Evolutionary conservation across 805 yeast genomes (phyloP), one percentile per base, ranked within the genome.

Genomic region (Lipomyces starkeyi): DNA sequence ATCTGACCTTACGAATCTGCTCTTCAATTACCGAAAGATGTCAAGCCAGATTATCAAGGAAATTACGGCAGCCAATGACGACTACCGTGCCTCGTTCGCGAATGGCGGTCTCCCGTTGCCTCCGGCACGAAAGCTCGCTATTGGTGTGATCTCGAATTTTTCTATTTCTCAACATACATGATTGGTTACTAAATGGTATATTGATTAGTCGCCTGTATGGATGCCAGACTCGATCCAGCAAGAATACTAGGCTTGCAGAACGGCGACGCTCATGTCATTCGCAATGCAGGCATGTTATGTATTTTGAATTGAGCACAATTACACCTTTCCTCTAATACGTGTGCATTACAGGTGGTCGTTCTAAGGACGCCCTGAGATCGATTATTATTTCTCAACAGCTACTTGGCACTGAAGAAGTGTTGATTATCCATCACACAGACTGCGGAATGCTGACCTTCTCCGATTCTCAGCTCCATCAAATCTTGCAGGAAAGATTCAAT

Each of bases 351-450:
- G 71, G 72, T 52, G 72, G 72, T 14, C 57, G 72, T 20, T 67
- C 68, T 11, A 27, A 57, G 52, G 72, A 69, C 29, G 72, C 72
- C 9, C 20, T 69, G 58, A 55, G 72, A 9, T 69, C 72, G 59
- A 52, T 69, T 20, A 61, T 69, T 13, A 69, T 69, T 49, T 69
- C 72, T 13, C 72, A 69, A 55, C 72, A 69, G 40, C 64, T 69
- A 47, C 72, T 69, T 11, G 72, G 72, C 17, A 69, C 72, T n/a
- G 56, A 63, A 52, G 72, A 69, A 59, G 58, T 68, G 13, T 49
- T 68, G 11, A 66, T 69, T 32, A 68, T 69, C 49, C 72, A 69
- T 56, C 71, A 69, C 29, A 67, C 72, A n/a, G 72, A 69, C 60
- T 69, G 72, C 62, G 72, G 72, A 14, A 69, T 69, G 72, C 65